These are phyloP conservation scores for Lasiodiplodia hormozganensis DNA, from an alignment of 2,329 filamentous ascomycete genomes.

Conservation along the genomic window DNA sequence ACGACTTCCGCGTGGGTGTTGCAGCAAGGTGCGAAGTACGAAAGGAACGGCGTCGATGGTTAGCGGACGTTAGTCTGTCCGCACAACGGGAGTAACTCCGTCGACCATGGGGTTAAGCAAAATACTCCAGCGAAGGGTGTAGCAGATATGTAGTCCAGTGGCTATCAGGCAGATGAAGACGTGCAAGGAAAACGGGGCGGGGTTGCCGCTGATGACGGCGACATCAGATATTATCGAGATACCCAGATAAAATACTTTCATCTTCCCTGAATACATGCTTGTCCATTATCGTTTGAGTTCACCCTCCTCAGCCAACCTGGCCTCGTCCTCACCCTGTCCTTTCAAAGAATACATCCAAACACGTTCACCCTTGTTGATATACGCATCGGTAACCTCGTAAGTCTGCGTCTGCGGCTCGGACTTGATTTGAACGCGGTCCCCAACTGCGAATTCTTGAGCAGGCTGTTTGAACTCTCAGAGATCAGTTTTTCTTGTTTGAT, in stretches of 20 bases:
- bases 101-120: neutral
- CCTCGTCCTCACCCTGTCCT: neutral
- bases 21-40: neutral
- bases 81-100: neutral
- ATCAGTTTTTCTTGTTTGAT: neutral
- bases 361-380: conserved; percentile 7
- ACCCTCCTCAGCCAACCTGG: conserved; percentile 2
- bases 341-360: conserved; percentile 17
- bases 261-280: neutral
- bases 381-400: neutral
- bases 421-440: neutral
- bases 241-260: neutral
- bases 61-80: neutral
- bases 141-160: neutral
- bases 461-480: neutral
- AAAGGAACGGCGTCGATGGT: neutral
- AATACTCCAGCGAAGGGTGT: neutral
- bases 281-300: neutral
- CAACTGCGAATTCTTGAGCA: conserved; percentile 7
- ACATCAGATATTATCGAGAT: neutral
- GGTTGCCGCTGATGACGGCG: neutral
- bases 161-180: neutral
- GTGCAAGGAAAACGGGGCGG: neutral
- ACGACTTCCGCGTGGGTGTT: neutral
- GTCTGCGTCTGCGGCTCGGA: neutral